These are phyloP conservation scores for Podospora australis DNA, from an alignment of 495 filamentous ascomycete genomes.

Conservation along the genomic window DNA sequence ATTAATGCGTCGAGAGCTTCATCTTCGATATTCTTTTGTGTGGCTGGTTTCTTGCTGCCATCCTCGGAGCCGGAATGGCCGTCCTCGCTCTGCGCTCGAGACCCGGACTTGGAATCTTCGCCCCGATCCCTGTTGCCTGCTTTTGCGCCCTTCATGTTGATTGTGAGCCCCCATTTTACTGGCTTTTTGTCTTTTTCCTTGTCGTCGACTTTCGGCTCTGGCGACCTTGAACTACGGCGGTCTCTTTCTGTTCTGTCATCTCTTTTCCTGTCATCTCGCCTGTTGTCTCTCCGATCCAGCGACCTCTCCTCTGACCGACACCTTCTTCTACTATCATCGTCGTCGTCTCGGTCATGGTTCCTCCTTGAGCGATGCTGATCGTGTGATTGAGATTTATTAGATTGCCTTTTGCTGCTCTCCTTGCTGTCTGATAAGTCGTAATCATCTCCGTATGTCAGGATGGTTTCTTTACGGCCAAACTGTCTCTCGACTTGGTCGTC, in stretches of 20 bases:
- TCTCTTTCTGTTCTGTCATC: neutral
- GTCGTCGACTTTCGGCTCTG: conserved; percentile 6
- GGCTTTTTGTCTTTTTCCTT: conserved; percentile 32
- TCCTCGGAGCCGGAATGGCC: no score
- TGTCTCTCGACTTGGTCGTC: neutral
- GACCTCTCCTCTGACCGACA: neutral
- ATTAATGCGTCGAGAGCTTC: conserved; percentile 76
- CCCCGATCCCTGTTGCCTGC: neutral
- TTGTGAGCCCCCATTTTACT: conserved; percentile 40
- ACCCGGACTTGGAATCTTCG: no score
- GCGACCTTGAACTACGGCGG: neutral
- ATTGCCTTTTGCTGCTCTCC: neutral
- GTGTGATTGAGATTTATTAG: neutral
- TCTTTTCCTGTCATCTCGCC: neutral
- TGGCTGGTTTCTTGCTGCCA: no score
- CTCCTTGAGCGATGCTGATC: neutral
- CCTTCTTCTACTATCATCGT: neutral
- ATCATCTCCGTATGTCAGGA: conserved; percentile 25
- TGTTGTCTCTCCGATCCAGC: neutral
- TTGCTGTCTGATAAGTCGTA: neutral
- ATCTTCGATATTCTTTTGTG: conserved; percentile 57
- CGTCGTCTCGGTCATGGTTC: neutral
- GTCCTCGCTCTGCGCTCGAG: no score
- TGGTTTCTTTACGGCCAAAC: conserved; percentile 23
- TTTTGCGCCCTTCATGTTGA: conserved; percentile 28